Evolutionary conservation across 306 rosid genomes (phyloP), one percentile per base, ranked within the genome.

Genomic region (Acacia acuminata): DNA sequence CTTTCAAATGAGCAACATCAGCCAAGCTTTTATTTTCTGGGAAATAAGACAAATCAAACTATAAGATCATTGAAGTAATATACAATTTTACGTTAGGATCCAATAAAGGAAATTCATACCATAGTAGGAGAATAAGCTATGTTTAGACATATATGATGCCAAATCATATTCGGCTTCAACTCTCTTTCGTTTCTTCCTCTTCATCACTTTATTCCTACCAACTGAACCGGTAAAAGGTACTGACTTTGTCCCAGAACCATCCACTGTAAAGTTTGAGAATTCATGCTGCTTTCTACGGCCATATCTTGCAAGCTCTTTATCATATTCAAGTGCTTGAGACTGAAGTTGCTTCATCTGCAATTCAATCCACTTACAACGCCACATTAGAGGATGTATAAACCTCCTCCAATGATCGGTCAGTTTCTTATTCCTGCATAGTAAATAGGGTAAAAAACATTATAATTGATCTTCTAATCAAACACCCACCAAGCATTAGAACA

Each of bases 301-400:
- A 17, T 82, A 87, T 36, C 75, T 83, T 9, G 81, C 91, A 66
- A 96, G 88, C 80, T 90, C 91, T 63, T 78, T 78, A 58, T 88
- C 88, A 75, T 94, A 94, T 84, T 89, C 88, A 69, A 64, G 77
- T 22, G 88, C 77, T 74, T 84, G 91, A 36, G 86, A 85, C 81
- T 84, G 86, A 68, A 96, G 92, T 77, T 86, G 86, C 87, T 77
- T 89, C 56, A 92, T 71, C 83, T 86, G 88, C 84, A 90, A 83
- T 78, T 94, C 99, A 80, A 92, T 42, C 99, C 99, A 94, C 87
- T 90, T 92, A 84, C 89, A 91, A 79, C 97, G 97, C 97, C 97
- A 90, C 91, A 74, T 87, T 30, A 94, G 77, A 71, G 98, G 98
- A 64, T 45, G 82, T 74, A 87, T 83, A 85, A 87, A 96, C 77